phyloP scores from a whole-genome alignment of 257 asterid genomes.

The Nicotiana paniculata region DNA sequence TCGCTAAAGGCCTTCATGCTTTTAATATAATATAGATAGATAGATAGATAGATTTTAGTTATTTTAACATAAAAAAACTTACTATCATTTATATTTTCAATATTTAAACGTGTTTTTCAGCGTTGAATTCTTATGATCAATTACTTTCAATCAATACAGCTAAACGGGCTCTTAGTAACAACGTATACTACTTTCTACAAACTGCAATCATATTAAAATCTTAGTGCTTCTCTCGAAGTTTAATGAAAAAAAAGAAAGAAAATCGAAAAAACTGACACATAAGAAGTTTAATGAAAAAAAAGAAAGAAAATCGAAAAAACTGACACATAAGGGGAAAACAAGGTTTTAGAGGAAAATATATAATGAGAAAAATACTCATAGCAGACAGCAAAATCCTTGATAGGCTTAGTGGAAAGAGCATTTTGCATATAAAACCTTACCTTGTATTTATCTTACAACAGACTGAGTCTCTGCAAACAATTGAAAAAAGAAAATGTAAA shows the following conservation, averaged over 20 bases:
- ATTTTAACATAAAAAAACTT: no score
- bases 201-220: neutral
- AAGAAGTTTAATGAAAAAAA: neutral
- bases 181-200: no score
- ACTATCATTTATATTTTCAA: no score
- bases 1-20: no score
- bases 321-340: neutral
- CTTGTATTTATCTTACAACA: neutral
- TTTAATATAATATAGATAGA: no score
- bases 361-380: neutral
- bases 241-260: neutral
- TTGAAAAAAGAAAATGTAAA: neutral
- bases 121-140: no score
- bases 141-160: neutral
- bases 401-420: constrained; percentile 2
- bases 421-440: neutral
- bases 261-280: neutral
- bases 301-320: neutral
- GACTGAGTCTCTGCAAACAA: neutral
- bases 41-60: no score
- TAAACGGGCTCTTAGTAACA: neutral
- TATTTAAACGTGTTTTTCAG: no score
- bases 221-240: neutral
- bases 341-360: neutral
- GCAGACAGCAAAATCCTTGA: neutral